Evolutionary conservation across 164 flowering plant species (phyloP), one percentile per base, ranked within the genome.

Genomic region (Aristolochia californica): DNA sequence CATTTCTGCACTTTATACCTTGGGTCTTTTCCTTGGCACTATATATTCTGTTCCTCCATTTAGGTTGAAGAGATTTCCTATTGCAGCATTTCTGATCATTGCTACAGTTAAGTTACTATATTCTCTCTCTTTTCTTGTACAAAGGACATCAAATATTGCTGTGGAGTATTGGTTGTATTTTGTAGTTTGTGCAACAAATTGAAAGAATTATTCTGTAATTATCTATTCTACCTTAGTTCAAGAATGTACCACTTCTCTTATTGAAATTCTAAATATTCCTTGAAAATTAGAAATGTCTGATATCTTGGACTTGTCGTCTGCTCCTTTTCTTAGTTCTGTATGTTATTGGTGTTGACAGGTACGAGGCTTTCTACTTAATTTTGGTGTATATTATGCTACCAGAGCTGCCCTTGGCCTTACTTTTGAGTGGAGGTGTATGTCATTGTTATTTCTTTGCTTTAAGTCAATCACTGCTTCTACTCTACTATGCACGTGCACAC

Each of bases 31-130:
- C 65, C 86, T 93, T 52, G 96, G 97, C 48, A 87, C 97, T 59
- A 90, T 87, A 44, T 94, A 94, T 75, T 94, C 97, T 43, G 97
- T 89, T 71, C 99, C 97, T 63, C 97, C 99, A 21, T 75, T 94
- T 66, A 85, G 99, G 72, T 67, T 94, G 88, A 94, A 89, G 86
- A 83, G 82, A 80, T 87, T 74, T 72, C 86, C 99, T 23, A 85
- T 90, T 62, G 80, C 84, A 59, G 96, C 99, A 66, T 94, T 94
- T 84, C 97, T 94, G 55, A 94, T 90, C 55, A 90, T 94, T 68
- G 97, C 99, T 57, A 87, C 97, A 47, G 50, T 47, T 50, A 22
- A 22, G 54, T 22, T 49, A 11, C 10, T 23, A n/a, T 23, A 0
- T 7, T 2, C 23, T 12, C 45, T 48, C 53, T 63, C 20, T 23